Conservation (phyloP, 2,329 filamentous ascomycete genomes). For the Claviceps pusilla region DNA sequence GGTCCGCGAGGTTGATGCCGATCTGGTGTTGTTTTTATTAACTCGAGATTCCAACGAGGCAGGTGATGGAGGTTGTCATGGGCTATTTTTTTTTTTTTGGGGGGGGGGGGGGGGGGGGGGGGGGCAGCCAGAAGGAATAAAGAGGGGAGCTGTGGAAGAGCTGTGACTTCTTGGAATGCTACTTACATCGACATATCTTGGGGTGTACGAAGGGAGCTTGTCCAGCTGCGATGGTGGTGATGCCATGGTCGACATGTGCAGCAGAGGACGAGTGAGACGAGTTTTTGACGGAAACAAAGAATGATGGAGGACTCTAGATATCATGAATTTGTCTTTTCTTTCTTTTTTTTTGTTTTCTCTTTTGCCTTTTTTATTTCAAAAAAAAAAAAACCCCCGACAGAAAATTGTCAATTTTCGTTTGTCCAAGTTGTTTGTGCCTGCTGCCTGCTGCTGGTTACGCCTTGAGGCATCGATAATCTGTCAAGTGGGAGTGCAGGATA, state of each 20-base stretch:
- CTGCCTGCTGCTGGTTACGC: background rate
- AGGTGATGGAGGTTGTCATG: background rate
- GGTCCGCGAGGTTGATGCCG: slow-evolving; percentile 91
- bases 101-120: background rate
- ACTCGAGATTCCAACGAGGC: background rate
- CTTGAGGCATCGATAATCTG: background rate
- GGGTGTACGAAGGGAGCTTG: slow-evolving; percentile 16
- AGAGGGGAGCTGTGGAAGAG: too few relatives aligned
- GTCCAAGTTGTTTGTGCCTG: background rate
- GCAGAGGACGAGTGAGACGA: slow-evolving; percentile 2
- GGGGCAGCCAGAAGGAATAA: too few relatives aligned
- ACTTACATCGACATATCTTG: slow-evolving; percentile 49
- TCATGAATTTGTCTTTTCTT: background rate
- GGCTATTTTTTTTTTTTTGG: background rate
- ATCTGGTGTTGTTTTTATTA: slow-evolving; percentile 34
- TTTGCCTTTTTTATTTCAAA: background rate
- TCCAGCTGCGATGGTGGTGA: slow-evolving; percentile 9
- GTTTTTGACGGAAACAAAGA: background rate
- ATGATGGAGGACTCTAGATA: background rate
- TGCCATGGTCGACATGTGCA: slow-evolving; percentile 13
- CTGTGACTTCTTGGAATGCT: background rate
- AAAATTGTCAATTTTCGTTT: background rate
- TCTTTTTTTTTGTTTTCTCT: background rate
- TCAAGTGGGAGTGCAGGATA: background rate
- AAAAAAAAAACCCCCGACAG: too few relatives aligned